Base-by-base conservation (phyloP, 768 basidiomycete species). In the Trametes coccinea region DNA sequence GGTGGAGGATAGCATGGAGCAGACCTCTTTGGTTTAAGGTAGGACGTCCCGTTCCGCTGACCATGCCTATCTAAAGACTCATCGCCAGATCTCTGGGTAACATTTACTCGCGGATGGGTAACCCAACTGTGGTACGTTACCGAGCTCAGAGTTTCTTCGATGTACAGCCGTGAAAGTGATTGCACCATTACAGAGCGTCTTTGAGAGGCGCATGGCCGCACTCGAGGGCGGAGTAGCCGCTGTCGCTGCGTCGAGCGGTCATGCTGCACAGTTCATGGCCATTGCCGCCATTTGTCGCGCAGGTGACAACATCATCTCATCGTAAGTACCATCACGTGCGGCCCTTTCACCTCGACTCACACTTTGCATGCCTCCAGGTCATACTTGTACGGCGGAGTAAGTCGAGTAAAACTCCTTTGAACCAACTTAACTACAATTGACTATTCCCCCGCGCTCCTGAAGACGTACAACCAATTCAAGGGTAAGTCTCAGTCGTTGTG, bases 281-380 rank as follows among this genome's bases (percentile, higher is more conserved):
- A 83, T 92, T 61, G 72, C 82, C 0, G 80, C 85, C 37, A 72
- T 90, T 37, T 84, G 86, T 2, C 74, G 79, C 0, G 71, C 80
- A 5, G 91, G 92, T 0, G 90, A 93, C 68, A 93, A 93, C 69
- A 90, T 92, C 54, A 84, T 93, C 6, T 83, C 87, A 2, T 82
- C 87, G 84, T 87, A 61, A 71, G 84, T 76, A 13, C 2, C 27
- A 13, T 14, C 4, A 13, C 4, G 4, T 10, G n/a, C 17, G 39
- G 3, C 34, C 27, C 43, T 53, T 60, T 3, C 46, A 22, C n/a
- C 65, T 41, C 22, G 51, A 52, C 56, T 8, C 43, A 49, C 68
- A 16, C 3, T n/a, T 11, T 7, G 4, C 55, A 46, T 54, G 4
- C 0, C 9, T 39, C 10, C 29, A 87, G 84, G 0, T 83, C 86